Percentiles rank a stretch among this genome's conserved stretches.
phyloP scores from a whole-genome alignment of 2,329 filamentous ascomycete species.

The Penicillium sp. region DNA sequence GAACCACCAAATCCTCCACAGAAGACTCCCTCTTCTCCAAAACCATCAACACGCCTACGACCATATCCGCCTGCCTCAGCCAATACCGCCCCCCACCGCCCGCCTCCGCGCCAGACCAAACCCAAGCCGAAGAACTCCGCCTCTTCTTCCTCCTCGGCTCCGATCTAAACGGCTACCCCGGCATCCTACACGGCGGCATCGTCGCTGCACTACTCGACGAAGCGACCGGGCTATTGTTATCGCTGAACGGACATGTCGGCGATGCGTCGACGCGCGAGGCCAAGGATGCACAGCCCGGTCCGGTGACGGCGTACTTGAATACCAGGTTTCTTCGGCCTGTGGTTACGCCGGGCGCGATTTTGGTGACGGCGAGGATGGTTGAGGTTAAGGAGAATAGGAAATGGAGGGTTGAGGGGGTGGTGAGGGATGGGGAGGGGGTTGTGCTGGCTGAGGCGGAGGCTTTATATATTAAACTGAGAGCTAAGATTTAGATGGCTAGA shows the following conservation, averaged over 20 bases:
- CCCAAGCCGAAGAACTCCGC: conserved; percentile 20
- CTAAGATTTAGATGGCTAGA: conserved; percentile 5
- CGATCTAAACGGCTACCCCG: conserved; percentile 29
- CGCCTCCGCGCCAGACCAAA: too few relatives aligned
- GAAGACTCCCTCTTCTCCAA: conserved; percentile 9
- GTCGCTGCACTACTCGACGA: conserved; percentile 30
- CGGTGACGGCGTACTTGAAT: conserved; percentile 27
- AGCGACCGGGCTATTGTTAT: conserved; percentile 23
- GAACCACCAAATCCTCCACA: conserved; percentile 3
- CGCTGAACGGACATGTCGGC: neutral
- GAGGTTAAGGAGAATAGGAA: conserved; percentile 17
- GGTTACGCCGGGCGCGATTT: conserved; percentile 16
- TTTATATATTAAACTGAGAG: conserved; percentile 15
- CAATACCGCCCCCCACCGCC: conserved; percentile 2
- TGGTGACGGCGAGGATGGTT: conserved; percentile 13
- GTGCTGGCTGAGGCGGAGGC: conserved; percentile 15
- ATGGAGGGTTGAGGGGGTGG: conserved; percentile 19
- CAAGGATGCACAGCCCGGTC: conserved; percentile 1
- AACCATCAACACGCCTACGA: conserved; percentile 6
- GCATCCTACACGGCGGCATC: conserved; percentile 32
- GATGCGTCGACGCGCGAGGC: conserved; percentile 5
- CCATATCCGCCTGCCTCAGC: conserved; percentile 4
- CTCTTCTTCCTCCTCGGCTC: conserved; percentile 31
- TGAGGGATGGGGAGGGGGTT: conserved; percentile 12
- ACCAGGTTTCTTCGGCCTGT: conserved; percentile 23